Evolutionary conservation across 2,329 filamentous ascomycete species (phyloP).

Genomic region (Fusarium nisikadoi): DNA sequence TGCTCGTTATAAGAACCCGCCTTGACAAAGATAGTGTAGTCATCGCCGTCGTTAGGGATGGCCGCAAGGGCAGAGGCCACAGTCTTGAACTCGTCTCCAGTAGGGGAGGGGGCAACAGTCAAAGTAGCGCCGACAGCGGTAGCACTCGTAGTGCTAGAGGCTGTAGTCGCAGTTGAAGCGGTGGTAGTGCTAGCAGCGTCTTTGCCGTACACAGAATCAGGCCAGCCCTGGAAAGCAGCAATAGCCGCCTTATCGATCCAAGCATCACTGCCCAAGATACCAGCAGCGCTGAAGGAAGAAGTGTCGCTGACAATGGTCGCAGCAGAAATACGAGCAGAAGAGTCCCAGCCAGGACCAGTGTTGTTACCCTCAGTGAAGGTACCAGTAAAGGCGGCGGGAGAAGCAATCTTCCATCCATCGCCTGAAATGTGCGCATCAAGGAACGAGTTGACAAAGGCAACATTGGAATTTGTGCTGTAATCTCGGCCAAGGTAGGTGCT

Average conservation of each 20-base stretch:
- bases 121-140: constrained; percentile 12
- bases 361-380: constrained; percentile 49
- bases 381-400: constrained; percentile 40
- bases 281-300: constrained; percentile 62
- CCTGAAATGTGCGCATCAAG: constrained; percentile 44
- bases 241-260: constrained; percentile 48
- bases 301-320: constrained; percentile 49
- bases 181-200: background rate
- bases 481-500: constrained; percentile 46
- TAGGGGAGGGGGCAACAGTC: constrained; percentile 49
- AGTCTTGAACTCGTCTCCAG: constrained; percentile 52
- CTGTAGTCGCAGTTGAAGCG: constrained; percentile 12
- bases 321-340: constrained; percentile 37
- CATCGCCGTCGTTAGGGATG: constrained; percentile 44
- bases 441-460: constrained; percentile 46
- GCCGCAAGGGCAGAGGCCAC: constrained; percentile 57
- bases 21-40: constrained; percentile 41
- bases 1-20: constrained; percentile 41
- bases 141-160: constrained; percentile 12
- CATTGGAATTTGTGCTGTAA: constrained; percentile 40
- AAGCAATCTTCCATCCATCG: constrained; percentile 42
- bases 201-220: constrained; percentile 42
- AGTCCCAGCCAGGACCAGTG: constrained; percentile 45
- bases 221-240: constrained; percentile 45
- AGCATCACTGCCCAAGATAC: constrained; percentile 45